Base-by-base conservation (phyloP, 2,329 filamentous ascomycete genomes). In the Cladorrhinum sp. region DNA sequence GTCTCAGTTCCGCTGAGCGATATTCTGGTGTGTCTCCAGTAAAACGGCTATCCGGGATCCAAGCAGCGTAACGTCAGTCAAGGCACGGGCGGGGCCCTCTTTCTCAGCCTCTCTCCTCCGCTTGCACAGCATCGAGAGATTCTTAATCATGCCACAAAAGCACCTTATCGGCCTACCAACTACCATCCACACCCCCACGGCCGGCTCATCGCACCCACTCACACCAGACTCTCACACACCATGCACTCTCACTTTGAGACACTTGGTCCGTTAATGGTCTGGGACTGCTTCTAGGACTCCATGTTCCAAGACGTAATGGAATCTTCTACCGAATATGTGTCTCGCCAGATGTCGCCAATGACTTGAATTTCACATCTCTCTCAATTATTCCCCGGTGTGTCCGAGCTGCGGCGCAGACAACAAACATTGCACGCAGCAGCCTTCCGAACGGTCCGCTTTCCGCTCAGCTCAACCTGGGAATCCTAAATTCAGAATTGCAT, bases 121-220 rank as follows among this genome's bases (percentile, higher is more conserved):
- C 24, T 30, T 16, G 16, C 21, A 23, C 42, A 48, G 5, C 57
- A 20, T 48, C 48, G 23, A 39, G 26, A 18, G 36, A 20, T 52
- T 50, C 60, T 51, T 59, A 57, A 63, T 62, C 56, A 62, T 60
- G 60, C 61, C 63, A 65, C 61, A 55, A 56, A 21, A 39, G 36
- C 51, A 55, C 55, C 53, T 52, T 59, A 62, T 61, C 59, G 30
- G 46, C 20, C 26, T 61, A 39, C 59, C 62, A 60, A 61, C 26
- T 58, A 57, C 28, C 42, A 57, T n/a, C 28, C 42, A 18, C 39
- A 60, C 64, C 64, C 64, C 64, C 64, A 65, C 64, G 62, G 42
- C 53, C n/a, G 16, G 28, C 24, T 57, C 54, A 26, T 46, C 39
- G 49, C 58, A 52, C 55, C 24, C 33, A 33, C 16, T 30, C 46